A percentile compares a stretch with the other conserved stretches of the same genome.
Conservation (phyloP, 1,284 basidiomycete genomes). For the Meira nashicola region DNA sequence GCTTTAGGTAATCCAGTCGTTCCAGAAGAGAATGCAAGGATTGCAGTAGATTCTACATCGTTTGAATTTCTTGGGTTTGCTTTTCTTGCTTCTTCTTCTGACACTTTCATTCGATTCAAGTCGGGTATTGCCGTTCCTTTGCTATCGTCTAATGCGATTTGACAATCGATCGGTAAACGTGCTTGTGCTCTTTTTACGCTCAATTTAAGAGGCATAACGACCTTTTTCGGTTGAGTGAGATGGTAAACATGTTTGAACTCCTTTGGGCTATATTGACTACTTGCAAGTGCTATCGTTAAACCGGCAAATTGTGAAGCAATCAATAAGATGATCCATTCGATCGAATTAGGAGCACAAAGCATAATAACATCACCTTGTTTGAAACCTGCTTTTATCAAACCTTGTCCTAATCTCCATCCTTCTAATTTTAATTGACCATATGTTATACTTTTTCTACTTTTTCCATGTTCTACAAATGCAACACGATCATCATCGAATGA, state of each 20-base stretch:
- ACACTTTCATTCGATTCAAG: neutral
- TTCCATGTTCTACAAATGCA: too few relatives aligned
- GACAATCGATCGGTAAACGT: conserved; percentile 7
- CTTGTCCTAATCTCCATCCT: conserved; percentile 25
- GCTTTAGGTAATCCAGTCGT: conserved; percentile 31
- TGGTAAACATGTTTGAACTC: conserved; percentile 26
- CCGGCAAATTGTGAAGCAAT: conserved; percentile 28
- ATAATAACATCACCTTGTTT: conserved; percentile 27
- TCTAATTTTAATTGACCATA: conserved; percentile 13
- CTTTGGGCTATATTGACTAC: conserved; percentile 21
- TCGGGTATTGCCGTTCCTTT: neutral
- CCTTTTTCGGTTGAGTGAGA: conserved; percentile 24
- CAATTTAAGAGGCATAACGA: conserved; percentile 17
- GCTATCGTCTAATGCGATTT: conserved; percentile 13
- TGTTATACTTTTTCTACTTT: too few relatives aligned
- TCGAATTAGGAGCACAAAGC: conserved; percentile 20
- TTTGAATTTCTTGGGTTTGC: conserved; percentile 1
- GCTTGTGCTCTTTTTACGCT: conserved; percentile 13
- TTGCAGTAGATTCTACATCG: conserved; percentile 2
- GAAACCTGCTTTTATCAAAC: conserved; percentile 21
- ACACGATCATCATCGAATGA: too few relatives aligned
- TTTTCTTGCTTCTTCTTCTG: neutral
- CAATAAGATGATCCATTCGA: conserved; percentile 27
- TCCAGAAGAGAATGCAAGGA: conserved; percentile 25
- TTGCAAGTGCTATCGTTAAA: conserved; percentile 25